Base-by-base conservation (phyloP, 805 yeast species). In the Hanseniaspora pseudoguilliermondii region DNA sequence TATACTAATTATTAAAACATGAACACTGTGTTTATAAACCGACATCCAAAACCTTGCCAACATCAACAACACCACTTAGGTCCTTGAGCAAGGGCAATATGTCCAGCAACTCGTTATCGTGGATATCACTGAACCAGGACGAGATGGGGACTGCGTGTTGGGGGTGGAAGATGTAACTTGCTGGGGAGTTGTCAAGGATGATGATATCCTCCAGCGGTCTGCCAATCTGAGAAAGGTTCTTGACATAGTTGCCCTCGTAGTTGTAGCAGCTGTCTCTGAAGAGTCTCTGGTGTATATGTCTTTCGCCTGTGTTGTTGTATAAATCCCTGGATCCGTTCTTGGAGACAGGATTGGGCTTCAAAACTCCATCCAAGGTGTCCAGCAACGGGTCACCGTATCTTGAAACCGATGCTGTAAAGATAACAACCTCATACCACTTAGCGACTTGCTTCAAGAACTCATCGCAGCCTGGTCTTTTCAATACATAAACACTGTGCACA, bases 51-150 rank as follows among this genome's bases (percentile, higher is more conserved):
- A 91, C 91, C 60, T 83, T 69, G 39, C 89, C 82, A 38, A 93
- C 95, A 69, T 93, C 96, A 60, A 82, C 84, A 55, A 93, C 96
- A 47, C 75, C 75, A 7, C 96, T 80, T 57, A 93, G 71, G 67
- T 93, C 97, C 68, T 88, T 87, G 62, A 93, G 75, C 58, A 93
- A 81, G 15, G 97, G 98, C 55, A 93, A 72, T 69, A 93, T 80
- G 70, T 93, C 99, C 59, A 86, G 70, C 63, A 93, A 75, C 74
- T 93, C 99, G 67, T 90, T 90, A 69, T 93, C 99, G 69, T 93
- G 98, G 32, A 93, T 82, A 71, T 93, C 99, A 61, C 96, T 86
- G 75, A 93, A 93, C 99, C 99, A 93, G 68, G 93, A 83, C 61
- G 96, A 86, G 32, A 93, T 86, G 25, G 99, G 99, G 32, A 93